Evolutionary conservation across 257 asterid species (phyloP), one percentile per base, ranked within the genome.

Genomic region (Scutellaria minor): DNA sequence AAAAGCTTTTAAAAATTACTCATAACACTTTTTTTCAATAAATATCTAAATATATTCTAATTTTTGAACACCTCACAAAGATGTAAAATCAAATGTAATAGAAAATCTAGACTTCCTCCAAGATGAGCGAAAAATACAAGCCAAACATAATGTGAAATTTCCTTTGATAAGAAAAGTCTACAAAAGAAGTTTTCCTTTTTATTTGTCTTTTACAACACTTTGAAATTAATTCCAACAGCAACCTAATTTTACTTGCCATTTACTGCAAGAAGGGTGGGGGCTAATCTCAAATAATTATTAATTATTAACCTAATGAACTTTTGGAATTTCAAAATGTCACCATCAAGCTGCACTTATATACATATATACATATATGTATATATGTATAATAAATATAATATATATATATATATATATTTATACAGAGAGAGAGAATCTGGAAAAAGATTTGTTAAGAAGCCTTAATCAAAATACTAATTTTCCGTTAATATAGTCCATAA

Each of bases 401-500:
- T 24, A 24, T 24, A 24, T 24, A 24, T 24, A 24, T 1, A 24
- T 24, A 24, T 24, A 24, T 24, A 24, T 24, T 18, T 18, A 18
- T 18, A 18, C 18, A 18, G 18, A 18, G 18, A 18, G 18, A 27
- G 35, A 27, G 37, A 31, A 71, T 59, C 47, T 13, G 44, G 68
- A 41, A 35, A 66, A 45, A 13, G n/a, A 60, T 52, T 61, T 75
- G 76, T 62, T 61, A 41, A 41, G 40, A 52, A 42, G 50, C 71
- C 56, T 68, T 50, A 76, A 70, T 70, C 72, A 69, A 41, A 53
- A 44, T 42, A 44, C 37, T 9, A 70, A 14, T 70, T 24, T 42
- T 56, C 57, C 57, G 0, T 18, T 18, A 37, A 54, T 20, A 11
- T 35, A 59, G 24, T 47, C 68, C 51, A 59, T 47, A 47, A 27